A percentile compares a stretch with the other conserved stretches of the same genome.
Evolutionary conservation across 2,329 filamentous ascomycete species (phyloP).

Genomic region (Nemania sp.): DNA sequence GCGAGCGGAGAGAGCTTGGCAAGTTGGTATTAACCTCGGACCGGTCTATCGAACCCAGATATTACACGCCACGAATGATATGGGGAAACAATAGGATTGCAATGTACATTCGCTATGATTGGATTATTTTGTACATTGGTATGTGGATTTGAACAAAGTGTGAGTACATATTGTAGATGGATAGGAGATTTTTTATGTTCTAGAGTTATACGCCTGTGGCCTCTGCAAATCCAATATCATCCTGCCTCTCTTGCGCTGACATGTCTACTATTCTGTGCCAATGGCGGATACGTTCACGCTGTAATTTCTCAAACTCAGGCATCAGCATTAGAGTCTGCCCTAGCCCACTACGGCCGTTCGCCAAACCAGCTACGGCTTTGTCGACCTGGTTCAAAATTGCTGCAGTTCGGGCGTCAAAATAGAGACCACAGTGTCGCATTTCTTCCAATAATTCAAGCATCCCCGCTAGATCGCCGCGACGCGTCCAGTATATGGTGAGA

Average conservation of each 20-base stretch:
- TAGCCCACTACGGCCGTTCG: conserved; percentile 46
- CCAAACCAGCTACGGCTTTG: conserved; percentile 35
- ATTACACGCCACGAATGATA: neutral
- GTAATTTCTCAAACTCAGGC: conserved; percentile 53
- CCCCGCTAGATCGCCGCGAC: conserved; percentile 67
- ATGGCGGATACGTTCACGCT: conserved; percentile 48
- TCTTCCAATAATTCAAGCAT: conserved; percentile 71
- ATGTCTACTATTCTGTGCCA: conserved; percentile 49
- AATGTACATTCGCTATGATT: neutral
- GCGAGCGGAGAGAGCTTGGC: conserved; percentile 12
- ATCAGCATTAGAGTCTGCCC: conserved; percentile 51
- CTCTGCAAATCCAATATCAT: conserved; percentile 40
- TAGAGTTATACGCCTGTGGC: neutral
- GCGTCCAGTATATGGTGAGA: conserved; percentile 70
- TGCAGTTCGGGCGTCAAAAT: conserved; percentile 65
- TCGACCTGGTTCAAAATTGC: conserved; percentile 53
- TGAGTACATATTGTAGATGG: neutral
- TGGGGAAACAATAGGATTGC: neutral
- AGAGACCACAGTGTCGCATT: conserved; percentile 73
- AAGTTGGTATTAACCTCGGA: neutral
- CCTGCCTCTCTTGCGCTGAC: conserved; percentile 45
- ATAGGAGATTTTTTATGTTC: neutral
- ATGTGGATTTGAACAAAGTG: neutral
- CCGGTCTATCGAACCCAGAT: neutral
- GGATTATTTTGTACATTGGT: neutral